Evolutionary conservation across 345 rosid genomes (phyloP).

Genomic region (Hevea brasiliensis): DNA sequence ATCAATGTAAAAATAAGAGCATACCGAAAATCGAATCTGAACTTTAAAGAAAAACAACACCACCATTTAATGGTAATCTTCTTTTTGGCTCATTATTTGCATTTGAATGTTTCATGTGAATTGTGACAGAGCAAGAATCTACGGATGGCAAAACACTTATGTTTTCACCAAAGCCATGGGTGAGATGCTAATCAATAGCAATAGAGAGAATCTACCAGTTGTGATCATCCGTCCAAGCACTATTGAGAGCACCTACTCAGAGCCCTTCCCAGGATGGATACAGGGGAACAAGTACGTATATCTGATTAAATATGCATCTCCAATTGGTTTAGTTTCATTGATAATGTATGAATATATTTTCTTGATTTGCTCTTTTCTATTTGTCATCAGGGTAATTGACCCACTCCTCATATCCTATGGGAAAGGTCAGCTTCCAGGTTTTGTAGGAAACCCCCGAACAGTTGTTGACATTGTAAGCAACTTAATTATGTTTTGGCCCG

Average conservation of each 20-base stretch:
- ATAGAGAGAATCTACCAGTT: slow-evolving; percentile 24
- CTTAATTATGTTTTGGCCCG: too few relatives aligned
- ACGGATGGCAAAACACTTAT: slow-evolving; percentile 38
- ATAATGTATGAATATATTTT: too few relatives aligned
- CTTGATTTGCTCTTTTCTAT: too few relatives aligned
- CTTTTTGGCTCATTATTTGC: too few relatives aligned
- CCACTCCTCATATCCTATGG: neutral
- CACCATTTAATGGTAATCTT: too few relatives aligned
- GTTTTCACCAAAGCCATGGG: slow-evolving; percentile 45
- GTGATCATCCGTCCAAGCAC: slow-evolving; percentile 38
- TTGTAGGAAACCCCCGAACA: neutral
- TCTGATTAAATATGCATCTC: too few relatives aligned
- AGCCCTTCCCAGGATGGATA: slow-evolving; percentile 43
- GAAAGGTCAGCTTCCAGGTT: slow-evolving; percentile 4
- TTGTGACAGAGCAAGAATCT: slow-evolving; percentile 27
- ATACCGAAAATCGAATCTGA: too few relatives aligned
- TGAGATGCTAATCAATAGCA: slow-evolving; percentile 25
- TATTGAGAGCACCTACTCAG: slow-evolving; percentile 26
- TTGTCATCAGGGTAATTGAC: neutral
- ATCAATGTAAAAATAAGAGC: too few relatives aligned
- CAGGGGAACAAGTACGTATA: slow-evolving; percentile 27
- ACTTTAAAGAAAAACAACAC: too few relatives aligned
- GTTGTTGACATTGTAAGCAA: neutral
- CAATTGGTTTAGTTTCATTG: too few relatives aligned
- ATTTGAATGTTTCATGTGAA: too few relatives aligned